A percentile compares a stretch with the other conserved stretches of the same genome.
phyloP scores from a whole-genome alignment of 805 yeast species.

The Hanseniaspora guilliermondii region DNA sequence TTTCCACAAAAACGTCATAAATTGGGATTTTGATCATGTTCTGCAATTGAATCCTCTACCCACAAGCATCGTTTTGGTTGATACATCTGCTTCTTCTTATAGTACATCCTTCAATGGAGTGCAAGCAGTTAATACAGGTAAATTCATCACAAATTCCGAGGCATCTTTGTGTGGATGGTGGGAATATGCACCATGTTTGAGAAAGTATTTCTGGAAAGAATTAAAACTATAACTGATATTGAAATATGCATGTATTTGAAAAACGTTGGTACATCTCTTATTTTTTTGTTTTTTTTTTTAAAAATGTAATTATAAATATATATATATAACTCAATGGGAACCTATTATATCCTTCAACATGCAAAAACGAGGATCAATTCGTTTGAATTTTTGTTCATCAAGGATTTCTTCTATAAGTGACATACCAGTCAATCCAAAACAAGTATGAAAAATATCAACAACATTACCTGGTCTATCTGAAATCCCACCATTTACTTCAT shows the following conservation, averaged over 20 bases:
- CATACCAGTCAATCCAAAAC: slow-evolving; percentile 80
- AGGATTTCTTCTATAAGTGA: slow-evolving; percentile 63
- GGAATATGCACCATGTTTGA: slow-evolving; percentile 58
- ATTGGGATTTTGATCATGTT: slow-evolving; percentile 57
- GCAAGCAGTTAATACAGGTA: slow-evolving; percentile 61
- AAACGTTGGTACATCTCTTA: too few species aligned
- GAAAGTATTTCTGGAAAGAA: slow-evolving; percentile 39
- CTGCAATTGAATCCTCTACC: slow-evolving; percentile 73
- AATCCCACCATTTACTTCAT: slow-evolving; percentile 69
- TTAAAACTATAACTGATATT: slow-evolving; percentile 25
- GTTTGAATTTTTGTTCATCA: slow-evolving; percentile 45
- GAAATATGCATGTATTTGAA: too few species aligned
- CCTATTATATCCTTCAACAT: slow-evolving; percentile 41
- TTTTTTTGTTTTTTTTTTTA: too few species aligned
- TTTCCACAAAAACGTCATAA: slow-evolving; percentile 52
- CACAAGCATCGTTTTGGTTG: slow-evolving; percentile 47
- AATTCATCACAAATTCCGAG: slow-evolving; percentile 33
- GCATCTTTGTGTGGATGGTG: slow-evolving; percentile 47
- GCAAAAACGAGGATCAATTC: slow-evolving; percentile 78
- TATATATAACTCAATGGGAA: slow-evolving; percentile 21
- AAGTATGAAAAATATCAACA: slow-evolving; percentile 85
- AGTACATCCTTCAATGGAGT: slow-evolving; percentile 75
- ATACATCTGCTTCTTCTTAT: slow-evolving; percentile 56
- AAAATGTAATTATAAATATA: too few species aligned
- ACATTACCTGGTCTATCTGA: slow-evolving; percentile 85